Conservation (phyloP, 306 rosid genomes). For the Mucuna pruriens region DNA sequence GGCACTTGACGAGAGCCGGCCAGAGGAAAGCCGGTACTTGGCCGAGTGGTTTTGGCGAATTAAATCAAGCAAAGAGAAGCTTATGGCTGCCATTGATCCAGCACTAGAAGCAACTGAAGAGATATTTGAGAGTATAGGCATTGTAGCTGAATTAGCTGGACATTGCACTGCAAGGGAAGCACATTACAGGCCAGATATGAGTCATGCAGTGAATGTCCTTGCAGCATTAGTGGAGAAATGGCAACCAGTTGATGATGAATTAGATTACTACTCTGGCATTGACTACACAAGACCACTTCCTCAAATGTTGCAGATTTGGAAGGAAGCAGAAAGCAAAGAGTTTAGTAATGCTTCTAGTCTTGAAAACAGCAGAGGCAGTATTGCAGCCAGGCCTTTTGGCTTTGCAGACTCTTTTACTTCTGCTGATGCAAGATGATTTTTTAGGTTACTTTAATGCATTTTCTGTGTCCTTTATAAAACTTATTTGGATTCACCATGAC, state of each 20-base stretch:
- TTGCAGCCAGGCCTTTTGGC: constrained; percentile 68
- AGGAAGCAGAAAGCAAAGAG: constrained; percentile 61
- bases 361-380: constrained; percentile 67
- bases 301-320: constrained; percentile 75
- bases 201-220: constrained; percentile 74
- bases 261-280: constrained; percentile 50
- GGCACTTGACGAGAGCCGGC: constrained; percentile 77
- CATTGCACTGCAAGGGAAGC: constrained; percentile 88
- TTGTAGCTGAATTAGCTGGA: constrained; percentile 78
- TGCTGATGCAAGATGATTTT: constrained; percentile 63
- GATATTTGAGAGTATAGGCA: constrained; percentile 54
- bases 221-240: constrained; percentile 67
- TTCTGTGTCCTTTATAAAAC: constrained; percentile 3
- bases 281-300: constrained; percentile 68
- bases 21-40: constrained; percentile 84
- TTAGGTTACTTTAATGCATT: neutral
- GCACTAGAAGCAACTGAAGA: constrained; percentile 53
- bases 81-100: constrained; percentile 72
- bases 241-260: constrained; percentile 63
- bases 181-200: constrained; percentile 78
- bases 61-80: constrained; percentile 63
- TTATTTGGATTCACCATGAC: constrained; percentile 24
- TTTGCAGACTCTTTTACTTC: constrained; percentile 81
- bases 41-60: constrained; percentile 84
- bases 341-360: constrained; percentile 48